Conservation (phyloP, 1,139 yeast genomes). For the Hanseniaspora sp. region DNA sequence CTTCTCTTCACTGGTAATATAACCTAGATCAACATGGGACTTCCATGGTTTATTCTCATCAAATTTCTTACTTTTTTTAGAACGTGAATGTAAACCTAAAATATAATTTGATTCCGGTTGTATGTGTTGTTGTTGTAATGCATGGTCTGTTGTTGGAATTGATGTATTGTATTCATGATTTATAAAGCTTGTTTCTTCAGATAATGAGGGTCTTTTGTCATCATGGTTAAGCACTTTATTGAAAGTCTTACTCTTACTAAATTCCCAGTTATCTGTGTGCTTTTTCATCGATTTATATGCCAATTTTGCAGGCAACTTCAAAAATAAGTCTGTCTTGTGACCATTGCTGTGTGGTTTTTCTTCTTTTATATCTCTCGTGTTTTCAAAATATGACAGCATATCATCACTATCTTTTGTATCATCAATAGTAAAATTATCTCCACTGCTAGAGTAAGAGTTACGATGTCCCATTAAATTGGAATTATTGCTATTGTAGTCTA, state of each 20-base stretch:
- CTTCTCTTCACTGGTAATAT: conserved; percentile 59
- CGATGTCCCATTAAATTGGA: neutral
- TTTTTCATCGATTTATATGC: conserved; percentile 8
- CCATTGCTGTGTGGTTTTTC: neutral
- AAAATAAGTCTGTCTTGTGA: conserved; percentile 4
- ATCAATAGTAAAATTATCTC: neutral
- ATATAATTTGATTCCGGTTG: conserved; percentile 5
- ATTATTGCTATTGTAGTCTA: neutral
- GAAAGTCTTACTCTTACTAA: conserved; percentile 2
- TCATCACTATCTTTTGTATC: neutral
- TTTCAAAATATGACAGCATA: neutral
- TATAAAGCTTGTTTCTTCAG: neutral
- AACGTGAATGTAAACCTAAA: conserved; percentile 2
- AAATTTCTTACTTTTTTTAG: conserved; percentile 35
- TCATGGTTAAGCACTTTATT: conserved; percentile 1
- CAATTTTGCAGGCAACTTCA: conserved; percentile 10
- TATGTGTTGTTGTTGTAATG: neutral
- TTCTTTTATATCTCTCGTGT: neutral
- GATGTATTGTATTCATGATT: neutral
- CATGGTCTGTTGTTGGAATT: neutral
- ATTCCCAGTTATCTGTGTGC: conserved; percentile 7
- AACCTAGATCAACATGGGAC: conserved; percentile 54
- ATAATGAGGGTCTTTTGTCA: neutral
- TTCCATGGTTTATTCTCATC: conserved; percentile 96
- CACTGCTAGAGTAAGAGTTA: neutral